Base-by-base conservation (phyloP, 345 rosid genomes). In the Rhizophora mangle region DNA sequence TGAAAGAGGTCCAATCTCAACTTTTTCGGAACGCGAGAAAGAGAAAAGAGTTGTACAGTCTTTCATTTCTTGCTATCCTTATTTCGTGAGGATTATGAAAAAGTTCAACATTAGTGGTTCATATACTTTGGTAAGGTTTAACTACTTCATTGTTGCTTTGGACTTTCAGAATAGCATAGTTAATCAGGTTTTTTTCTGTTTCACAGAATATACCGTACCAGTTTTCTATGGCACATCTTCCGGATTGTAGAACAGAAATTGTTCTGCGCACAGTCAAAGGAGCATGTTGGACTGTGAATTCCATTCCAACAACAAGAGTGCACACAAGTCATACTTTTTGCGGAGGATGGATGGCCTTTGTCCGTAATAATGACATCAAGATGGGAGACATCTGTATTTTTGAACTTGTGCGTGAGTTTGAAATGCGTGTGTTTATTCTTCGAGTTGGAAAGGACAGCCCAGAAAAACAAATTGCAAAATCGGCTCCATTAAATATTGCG, bases 281-380 rank as follows among this genome's bases (percentile, higher is more conserved):
- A 68, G 82, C 66, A 62, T 73, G 70, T 72, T 87, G 89, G 89
- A 78, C 80, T 29, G 89, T 85, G 74, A 87, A 85, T 71, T 85
- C 91, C 47, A 85, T 87, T 65, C 89, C 92, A 47, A 83, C 92
- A 71, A 85, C 89, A 51, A 85, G 80, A 77, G 92, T 85, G 57
- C 92, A 87, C 70, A 83, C 88, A 54, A 83, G 83, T 71, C 89
- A 87, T 82, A 87, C 92, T 54, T 78, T 85, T 51, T 87, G 89
- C 67, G 89, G 86, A 46, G 92, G 92, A 55, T 87, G 92, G 92
- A 76, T 85, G 83, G 84, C 85, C 60, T 87, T 87, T 77, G 92
- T 87, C 22, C 89, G 86, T 20, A 70, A 80, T 69, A 87, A 85
- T 78, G 84, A 68, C 51, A 79, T 85, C 63, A 76, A 79, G 69